A percentile compares a stretch with the other conserved stretches of the same genome.
Conservation (phyloP, 495 filamentous ascomycete species). For the Thermochaetoides thermophila region DNA sequence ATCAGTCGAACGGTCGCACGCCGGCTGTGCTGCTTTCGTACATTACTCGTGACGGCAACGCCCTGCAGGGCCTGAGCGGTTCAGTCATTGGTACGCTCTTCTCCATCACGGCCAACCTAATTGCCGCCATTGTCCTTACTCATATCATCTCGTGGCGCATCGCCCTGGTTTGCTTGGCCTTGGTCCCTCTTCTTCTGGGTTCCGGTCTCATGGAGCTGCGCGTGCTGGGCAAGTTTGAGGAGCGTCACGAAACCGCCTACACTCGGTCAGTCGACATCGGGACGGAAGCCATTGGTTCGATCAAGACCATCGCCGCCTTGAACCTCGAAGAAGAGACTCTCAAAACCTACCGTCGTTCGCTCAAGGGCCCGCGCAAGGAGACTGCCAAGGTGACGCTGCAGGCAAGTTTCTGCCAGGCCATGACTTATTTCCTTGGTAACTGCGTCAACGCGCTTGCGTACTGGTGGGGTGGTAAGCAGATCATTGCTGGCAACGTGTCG, state of each 20-base stretch:
- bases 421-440: slow-evolving; percentile 62
- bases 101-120: slow-evolving; percentile 54
- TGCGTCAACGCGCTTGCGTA: slow-evolving; percentile 65
- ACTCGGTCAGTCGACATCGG: slow-evolving; percentile 61
- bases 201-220: slow-evolving; percentile 68
- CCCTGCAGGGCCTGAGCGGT: slow-evolving; percentile 65
- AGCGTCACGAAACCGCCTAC: slow-evolving; percentile 53
- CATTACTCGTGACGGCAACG: slow-evolving; percentile 64
- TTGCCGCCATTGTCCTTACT: slow-evolving; percentile 49
- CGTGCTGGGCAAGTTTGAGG: slow-evolving; percentile 53
- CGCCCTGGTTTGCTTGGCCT: slow-evolving; percentile 62
- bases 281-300: slow-evolving; percentile 71
- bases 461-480: slow-evolving; percentile 61
- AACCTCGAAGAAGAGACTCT: slow-evolving; percentile 46
- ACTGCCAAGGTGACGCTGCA: slow-evolving; percentile 9
- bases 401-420: slow-evolving; percentile 44
- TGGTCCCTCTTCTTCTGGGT: slow-evolving; percentile 58
- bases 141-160: slow-evolving; percentile 72
- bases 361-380: slow-evolving; percentile 6
- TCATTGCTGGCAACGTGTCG: slow-evolving; percentile 46
- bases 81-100: slow-evolving; percentile 65
- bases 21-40: slow-evolving; percentile 67
- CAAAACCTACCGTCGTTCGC: slow-evolving; percentile 35
- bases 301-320: slow-evolving; percentile 76
- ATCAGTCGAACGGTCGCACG: slow-evolving; percentile 64